Evolutionary conservation across 306 rosid species (phyloP), one percentile per base, ranked within the genome.

Genomic region (Lathyrus oleraceus): DNA sequence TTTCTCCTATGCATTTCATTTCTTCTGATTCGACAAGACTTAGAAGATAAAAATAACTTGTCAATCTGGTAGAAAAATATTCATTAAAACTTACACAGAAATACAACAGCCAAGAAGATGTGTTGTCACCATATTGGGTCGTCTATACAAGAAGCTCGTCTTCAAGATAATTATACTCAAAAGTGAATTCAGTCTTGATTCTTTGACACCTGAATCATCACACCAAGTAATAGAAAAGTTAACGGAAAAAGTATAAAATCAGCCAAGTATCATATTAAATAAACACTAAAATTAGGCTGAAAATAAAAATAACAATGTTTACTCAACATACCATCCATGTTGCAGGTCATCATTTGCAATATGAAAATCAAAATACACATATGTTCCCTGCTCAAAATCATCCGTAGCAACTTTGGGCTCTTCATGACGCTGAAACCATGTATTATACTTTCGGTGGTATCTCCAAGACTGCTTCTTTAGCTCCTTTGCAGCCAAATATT

Each of bases 381-480:
- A 94, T 13, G 99, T 91, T 66, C 99, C 99, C 73, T 87, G 95
- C 85, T 94, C 99, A 82, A 61, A 94, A 70, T 94, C 99, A 84
- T 94, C 99, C 0, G 99, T 94, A 53, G 99, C 97, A 73, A 94
- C 91, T 91, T 91, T 91, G 67, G 99, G 97, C 79, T 94, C 99
- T 81, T 91, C 99, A 25, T 91, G 97, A 35, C 99, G 86, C 79
- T 95, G 97, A 86, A 91, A 95, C 97, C 99, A 95, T 27, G 96
- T 87, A 78, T 89, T 87, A 69, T 89, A 91, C 81, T 87, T 95
- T 84, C 91, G 84, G 85, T 95, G 99, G 81, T 86, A 95, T 85
- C 99, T 87, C 99, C 99, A 95, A 58, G 99, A 86, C 79, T 95
- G 99, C 83, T 91, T 91, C 88, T 95, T 95, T 77, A 95, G 87